Evolutionary conservation across 1,284 basidiomycete species (phyloP).

Genomic region (Ganoderma leucocontextum): DNA sequence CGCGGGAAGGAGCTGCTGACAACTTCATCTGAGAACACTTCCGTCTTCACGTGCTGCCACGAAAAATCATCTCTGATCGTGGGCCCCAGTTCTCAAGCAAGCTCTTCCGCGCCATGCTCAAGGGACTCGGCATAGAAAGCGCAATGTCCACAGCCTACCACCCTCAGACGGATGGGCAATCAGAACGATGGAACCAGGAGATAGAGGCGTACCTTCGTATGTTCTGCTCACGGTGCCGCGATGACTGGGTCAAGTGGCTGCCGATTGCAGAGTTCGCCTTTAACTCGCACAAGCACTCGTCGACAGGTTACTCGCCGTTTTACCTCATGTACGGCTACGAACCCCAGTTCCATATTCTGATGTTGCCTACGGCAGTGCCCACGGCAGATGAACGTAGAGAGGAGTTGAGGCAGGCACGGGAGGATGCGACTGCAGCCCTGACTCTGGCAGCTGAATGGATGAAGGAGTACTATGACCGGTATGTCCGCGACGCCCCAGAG

Average conservation of each 20-base stretch:
- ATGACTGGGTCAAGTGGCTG: conserved; percentile 13
- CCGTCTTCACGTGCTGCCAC: conserved; percentile 40
- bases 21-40: conserved; percentile 24
- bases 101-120: conserved; percentile 16
- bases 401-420: too few relatives aligned
- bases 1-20: conserved; percentile 13
- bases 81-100: conserved; percentile 46
- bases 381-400: too few relatives aligned
- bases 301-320: background rate
- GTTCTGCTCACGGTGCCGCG: conserved; percentile 14
- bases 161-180: conserved; percentile 43
- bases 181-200: conserved; percentile 41
- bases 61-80: conserved; percentile 44
- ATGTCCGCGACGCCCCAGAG: too few relatives aligned
- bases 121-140: conserved; percentile 18
- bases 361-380: background rate
- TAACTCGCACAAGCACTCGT: background rate
- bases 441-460: too few relatives aligned
- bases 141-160: conserved; percentile 38
- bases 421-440: too few relatives aligned
- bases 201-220: conserved; percentile 36
- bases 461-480: too few relatives aligned
- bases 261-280: conserved; percentile 9
- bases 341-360: background rate
- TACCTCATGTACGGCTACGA: background rate